Evolutionary conservation across 2,329 filamentous ascomycete species (phyloP).

Genomic region (Phialophora expanda): DNA sequence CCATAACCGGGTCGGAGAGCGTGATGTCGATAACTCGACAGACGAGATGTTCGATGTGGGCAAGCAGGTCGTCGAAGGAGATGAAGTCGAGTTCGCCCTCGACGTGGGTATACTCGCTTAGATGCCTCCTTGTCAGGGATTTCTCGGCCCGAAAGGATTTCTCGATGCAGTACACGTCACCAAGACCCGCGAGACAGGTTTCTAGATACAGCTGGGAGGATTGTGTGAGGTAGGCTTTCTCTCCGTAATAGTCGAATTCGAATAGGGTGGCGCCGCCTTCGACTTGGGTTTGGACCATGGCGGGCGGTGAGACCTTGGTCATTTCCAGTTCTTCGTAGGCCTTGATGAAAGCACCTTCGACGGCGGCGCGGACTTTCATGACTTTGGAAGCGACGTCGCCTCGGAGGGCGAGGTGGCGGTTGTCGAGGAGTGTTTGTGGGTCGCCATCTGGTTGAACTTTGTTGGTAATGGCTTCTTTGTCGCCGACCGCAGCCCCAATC

Average conservation of each 20-base stretch:
- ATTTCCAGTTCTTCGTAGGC: slow-evolving; percentile 77
- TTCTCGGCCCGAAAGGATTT: slow-evolving; percentile 99
- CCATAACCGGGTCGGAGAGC: slow-evolving; percentile 73
- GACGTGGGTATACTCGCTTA: slow-evolving; percentile 96
- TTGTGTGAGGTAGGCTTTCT: slow-evolving; percentile 92
- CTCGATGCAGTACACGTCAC: slow-evolving; percentile 96
- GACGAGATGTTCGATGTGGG: slow-evolving; percentile 84
- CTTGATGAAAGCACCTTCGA: slow-evolving; percentile 79
- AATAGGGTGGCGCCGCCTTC: slow-evolving; percentile 93
- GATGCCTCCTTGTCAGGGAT: slow-evolving; percentile 87
- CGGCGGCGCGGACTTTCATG: slow-evolving; percentile 82
- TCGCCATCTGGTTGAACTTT: slow-evolving; percentile 71
- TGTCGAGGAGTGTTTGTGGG: slow-evolving; percentile 75
- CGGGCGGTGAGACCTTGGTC: slow-evolving; percentile 84
- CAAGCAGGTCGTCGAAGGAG: slow-evolving; percentile 84
- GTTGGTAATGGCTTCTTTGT: slow-evolving; percentile 91
- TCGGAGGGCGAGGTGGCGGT: slow-evolving; percentile 82
- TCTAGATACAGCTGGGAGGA: slow-evolving; percentile 97
- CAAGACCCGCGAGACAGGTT: slow-evolving; percentile 86
- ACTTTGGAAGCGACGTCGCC: slow-evolving; percentile 83
- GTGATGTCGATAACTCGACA: slow-evolving; percentile 82
- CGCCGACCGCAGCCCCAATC: slow-evolving; percentile 77
- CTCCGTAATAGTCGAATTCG: slow-evolving; percentile 84
- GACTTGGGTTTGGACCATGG: slow-evolving; percentile 92
- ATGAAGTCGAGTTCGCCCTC: slow-evolving; percentile 98